Percentiles rank a stretch among this genome's conserved stretches.
Evolutionary conservation across 805 yeast species (phyloP).

Genomic region (Saturnispora gosingensis): DNA sequence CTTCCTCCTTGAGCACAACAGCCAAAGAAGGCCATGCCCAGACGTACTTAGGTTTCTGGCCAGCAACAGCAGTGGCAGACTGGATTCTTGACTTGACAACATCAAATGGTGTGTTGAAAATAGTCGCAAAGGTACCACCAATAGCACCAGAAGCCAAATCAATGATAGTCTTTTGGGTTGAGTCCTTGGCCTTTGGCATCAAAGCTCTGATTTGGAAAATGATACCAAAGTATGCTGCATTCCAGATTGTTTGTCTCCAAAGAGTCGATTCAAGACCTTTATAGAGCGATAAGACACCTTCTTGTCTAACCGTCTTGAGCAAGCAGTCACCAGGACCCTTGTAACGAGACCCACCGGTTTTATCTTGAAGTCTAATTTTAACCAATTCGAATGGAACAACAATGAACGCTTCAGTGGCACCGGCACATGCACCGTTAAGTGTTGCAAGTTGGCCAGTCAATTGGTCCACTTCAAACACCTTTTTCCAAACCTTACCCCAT

Average conservation of each 20-base stretch:
- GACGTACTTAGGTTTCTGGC: conserved; percentile 77
- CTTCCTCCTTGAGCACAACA: conserved; percentile 81
- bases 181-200: conserved; percentile 67
- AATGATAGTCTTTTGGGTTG: conserved; percentile 69
- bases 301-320: conserved; percentile 54
- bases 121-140: conserved; percentile 97
- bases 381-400: conserved; percentile 97
- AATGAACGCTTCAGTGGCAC: conserved; percentile 92
- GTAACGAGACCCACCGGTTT: conserved; percentile 45
- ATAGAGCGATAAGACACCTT: conserved; percentile 78
- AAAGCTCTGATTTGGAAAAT: conserved; percentile 77
- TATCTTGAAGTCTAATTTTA: conserved; percentile 91
- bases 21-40: conserved; percentile 83
- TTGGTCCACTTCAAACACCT: conserved; percentile 53
- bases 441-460: conserved; percentile 80
- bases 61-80: conserved; percentile 53
- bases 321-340: conserved; percentile 81
- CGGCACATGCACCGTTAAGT: conserved; percentile 96
- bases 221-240: conserved; percentile 95
- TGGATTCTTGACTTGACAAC: conserved; percentile 96
- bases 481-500: conserved; percentile 80
- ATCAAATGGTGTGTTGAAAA: conserved; percentile 92
- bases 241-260: conserved; percentile 97
- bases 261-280: conserved; percentile 94
- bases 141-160: conserved; percentile 88